phyloP scores from a whole-genome alignment of 1,139 yeast species.

The Debaryomycetaceae sp. region DNA sequence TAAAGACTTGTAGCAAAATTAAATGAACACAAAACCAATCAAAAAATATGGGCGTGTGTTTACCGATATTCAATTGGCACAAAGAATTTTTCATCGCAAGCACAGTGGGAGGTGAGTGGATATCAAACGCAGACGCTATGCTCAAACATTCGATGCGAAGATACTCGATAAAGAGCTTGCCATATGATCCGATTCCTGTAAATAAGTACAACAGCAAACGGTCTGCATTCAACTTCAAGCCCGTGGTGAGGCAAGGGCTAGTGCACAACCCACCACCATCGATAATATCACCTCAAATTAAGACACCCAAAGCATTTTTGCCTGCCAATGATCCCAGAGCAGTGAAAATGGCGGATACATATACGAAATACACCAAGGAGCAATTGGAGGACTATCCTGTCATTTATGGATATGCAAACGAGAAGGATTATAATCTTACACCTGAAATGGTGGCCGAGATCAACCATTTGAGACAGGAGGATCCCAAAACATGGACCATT shows the following conservation, averaged over 20 bases:
- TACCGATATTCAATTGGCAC: neutral
- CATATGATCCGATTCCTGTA: conserved; percentile 34
- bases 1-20: neutral
- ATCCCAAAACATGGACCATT: conserved; percentile 67
- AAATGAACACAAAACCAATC: neutral
- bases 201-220: conserved; percentile 37
- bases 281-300: conserved; percentile 18
- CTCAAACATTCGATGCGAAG: conserved; percentile 12
- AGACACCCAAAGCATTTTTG: conserved; percentile 70
- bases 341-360: conserved; percentile 25
- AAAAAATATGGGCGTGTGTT: neutral
- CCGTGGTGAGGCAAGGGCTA: conserved; percentile 36
- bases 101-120: neutral
- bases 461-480: conserved; percentile 52
- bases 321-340: conserved; percentile 61
- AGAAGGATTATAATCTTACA: conserved; percentile 57
- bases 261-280: conserved; percentile 39
- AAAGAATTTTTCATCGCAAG: neutral
- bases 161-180: conserved; percentile 15
- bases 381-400: conserved; percentile 55
- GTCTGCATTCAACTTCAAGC: conserved; percentile 44
- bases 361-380: conserved; percentile 30
- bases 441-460: conserved; percentile 63
- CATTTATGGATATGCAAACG: conserved; percentile 31
- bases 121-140: conserved; percentile 2